phyloP scores from a whole-genome alignment of 129 eudicot genomes.

The Chrysanthemum lavandulifolium region DNA sequence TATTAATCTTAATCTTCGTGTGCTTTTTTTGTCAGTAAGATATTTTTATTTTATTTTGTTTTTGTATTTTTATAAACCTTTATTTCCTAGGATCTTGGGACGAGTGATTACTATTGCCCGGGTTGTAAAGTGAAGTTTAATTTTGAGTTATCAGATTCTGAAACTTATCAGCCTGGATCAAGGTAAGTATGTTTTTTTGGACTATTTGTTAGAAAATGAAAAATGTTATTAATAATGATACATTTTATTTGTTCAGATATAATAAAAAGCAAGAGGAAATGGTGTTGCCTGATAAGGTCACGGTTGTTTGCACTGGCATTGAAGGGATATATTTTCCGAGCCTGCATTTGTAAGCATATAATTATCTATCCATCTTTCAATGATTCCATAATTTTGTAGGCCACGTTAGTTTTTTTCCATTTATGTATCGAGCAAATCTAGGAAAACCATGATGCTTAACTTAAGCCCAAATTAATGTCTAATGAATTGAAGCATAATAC shows the following conservation, averaged over 20 bases:
- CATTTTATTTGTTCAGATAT: slow-evolving; percentile 27
- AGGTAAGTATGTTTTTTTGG: slow-evolving; percentile 39
- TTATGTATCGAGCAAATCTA: background rate
- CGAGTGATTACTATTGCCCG: slow-evolving; percentile 77
- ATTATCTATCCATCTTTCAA: background rate
- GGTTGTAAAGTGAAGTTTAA: slow-evolving; percentile 80
- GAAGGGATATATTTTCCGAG: slow-evolving; percentile 84
- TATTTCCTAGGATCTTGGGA: slow-evolving; percentile 61
- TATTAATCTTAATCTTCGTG: background rate
- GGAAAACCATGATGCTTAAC: too few species aligned
- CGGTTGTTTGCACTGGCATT: slow-evolving; percentile 70
- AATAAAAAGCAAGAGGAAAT: slow-evolving; percentile 49
- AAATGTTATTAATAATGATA: background rate
- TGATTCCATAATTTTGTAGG: background rate
- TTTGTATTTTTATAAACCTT: background rate
- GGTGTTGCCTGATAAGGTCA: slow-evolving; percentile 64
- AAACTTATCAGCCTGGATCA: slow-evolving; percentile 46
- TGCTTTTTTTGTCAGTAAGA: slow-evolving; percentile 6
- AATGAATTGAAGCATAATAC: too few species aligned
- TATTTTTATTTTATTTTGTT: slow-evolving; percentile 3
- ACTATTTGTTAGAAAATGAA: background rate
- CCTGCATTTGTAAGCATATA: slow-evolving; percentile 79
- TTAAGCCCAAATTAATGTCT: too few species aligned
- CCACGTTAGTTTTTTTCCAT: background rate
- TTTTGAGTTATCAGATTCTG: slow-evolving; percentile 85